phyloP scores from a whole-genome alignment of 192 early-diverging fungal species.

The Cetraspora pellucida region DNA sequence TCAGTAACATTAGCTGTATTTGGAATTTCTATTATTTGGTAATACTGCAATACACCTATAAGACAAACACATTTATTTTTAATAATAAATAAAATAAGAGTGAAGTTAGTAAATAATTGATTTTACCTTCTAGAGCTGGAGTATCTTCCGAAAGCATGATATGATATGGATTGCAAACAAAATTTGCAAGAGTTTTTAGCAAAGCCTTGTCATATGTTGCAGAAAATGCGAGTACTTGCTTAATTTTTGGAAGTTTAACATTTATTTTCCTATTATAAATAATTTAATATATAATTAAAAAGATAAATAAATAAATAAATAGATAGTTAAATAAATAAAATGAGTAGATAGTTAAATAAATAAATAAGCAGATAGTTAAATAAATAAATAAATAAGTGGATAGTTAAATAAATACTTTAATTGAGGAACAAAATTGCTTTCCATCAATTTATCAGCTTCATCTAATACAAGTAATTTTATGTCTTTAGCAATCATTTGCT shows the following conservation, averaged over 20 bases:
- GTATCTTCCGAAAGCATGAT: slow-evolving; percentile 51
- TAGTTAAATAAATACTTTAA: slow-evolving; percentile 34
- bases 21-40: slow-evolving; percentile 33
- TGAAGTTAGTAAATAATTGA: not conserved
- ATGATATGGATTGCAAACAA: slow-evolving; percentile 53
- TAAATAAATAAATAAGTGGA: too few relatives aligned
- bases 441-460: slow-evolving; percentile 67
- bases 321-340: not conserved
- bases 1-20: slow-evolving; percentile 35
- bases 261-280: slow-evolving; percentile 41
- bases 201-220: slow-evolving; percentile 59
- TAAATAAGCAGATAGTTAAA: not conserved
- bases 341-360: too few relatives aligned
- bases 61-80: not conserved
- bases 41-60: slow-evolving; percentile 59
- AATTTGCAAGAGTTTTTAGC: slow-evolving; percentile 38
- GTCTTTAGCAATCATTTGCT: slow-evolving; percentile 40
- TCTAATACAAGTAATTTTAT: slow-evolving; percentile 59
- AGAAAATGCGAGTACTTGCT: slow-evolving; percentile 63
- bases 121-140: slow-evolving; percentile 56
- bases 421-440: slow-evolving; percentile 47
- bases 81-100: not conserved
- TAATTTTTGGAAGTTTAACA: slow-evolving; percentile 41
- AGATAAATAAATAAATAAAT: not conserved
- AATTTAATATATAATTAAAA: not conserved